phyloP scores from a whole-genome alignment of 2,329 filamentous ascomycete species.

The Fonsecaea pedrosoi region DNA sequence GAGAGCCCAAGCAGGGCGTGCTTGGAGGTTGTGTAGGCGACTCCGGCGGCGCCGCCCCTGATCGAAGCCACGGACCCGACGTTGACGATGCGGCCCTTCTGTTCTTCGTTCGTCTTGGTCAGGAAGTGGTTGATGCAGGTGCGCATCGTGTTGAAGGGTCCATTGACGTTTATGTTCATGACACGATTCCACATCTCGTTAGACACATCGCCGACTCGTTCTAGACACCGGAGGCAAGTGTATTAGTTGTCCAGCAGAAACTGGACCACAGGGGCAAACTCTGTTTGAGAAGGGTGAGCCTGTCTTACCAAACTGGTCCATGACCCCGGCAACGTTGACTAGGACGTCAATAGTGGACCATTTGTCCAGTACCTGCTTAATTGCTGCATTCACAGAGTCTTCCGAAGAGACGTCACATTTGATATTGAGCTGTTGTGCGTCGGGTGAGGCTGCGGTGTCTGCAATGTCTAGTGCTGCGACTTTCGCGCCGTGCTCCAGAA shows the following conservation, averaged over 20 bases:
- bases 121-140: conserved; percentile 13
- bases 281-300: neutral
- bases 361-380: conserved; percentile 18
- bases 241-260: neutral
- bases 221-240: neutral
- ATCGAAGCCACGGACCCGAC: conserved; percentile 17
- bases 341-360: conserved; percentile 12
- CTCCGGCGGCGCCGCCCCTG: conserved; percentile 15
- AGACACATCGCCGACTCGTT: conserved; percentile 15
- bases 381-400: conserved; percentile 17
- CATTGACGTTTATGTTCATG: conserved; percentile 17
- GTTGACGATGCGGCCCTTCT: conserved; percentile 23
- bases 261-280: neutral
- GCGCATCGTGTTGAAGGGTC: conserved; percentile 18
- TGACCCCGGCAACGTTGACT: conserved; percentile 15
- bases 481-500: conserved; percentile 15
- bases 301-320: conserved; percentile 15
- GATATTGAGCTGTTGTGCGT: conserved; percentile 5
- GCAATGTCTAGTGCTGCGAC: conserved; percentile 17
- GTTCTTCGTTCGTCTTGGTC: conserved; percentile 15
- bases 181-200: conserved; percentile 21
- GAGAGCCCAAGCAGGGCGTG: conserved; percentile 19
- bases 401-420: conserved; percentile 19
- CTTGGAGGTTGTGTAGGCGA: conserved; percentile 20
- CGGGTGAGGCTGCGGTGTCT: neutral